phyloP scores from a whole-genome alignment of 108 stramenopile genomes.

The Cyclotella cryptica region DNA sequence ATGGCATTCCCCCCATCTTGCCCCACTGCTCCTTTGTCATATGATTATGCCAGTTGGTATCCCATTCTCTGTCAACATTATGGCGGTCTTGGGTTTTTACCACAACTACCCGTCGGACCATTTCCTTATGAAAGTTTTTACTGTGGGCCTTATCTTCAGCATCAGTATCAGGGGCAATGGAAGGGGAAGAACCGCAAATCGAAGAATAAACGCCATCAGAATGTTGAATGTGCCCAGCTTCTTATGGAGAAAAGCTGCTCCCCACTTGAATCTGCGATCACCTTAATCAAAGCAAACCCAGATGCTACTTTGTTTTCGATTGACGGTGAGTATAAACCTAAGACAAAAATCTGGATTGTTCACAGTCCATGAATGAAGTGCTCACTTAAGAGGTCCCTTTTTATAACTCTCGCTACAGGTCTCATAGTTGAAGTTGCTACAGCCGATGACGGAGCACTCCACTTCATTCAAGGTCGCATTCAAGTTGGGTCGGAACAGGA shows the following conservation, averaged over 20 bases:
- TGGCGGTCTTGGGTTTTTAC: too few relatives aligned
- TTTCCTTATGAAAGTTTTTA: not conserved
- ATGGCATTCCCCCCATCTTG: not conserved
- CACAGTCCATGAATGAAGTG: too few relatives aligned
- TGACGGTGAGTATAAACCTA: constrained; percentile 33
- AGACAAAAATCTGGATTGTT: too few relatives aligned
- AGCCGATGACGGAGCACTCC: constrained; percentile 55
- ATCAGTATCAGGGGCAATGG: not conserved
- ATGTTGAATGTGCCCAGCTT: not conserved
- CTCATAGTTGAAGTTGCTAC: constrained; percentile 27
- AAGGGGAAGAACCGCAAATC: not conserved
- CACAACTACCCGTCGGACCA: too few relatives aligned
- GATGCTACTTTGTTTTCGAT: constrained; percentile 31
- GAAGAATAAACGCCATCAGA: not conserved
- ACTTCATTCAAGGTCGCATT: constrained; percentile 93
- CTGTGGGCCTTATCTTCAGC: not conserved
- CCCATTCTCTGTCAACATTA: too few relatives aligned
- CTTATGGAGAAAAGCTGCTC: not conserved
- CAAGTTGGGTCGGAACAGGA: constrained; percentile 81
- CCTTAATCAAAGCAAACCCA: constrained; percentile 21
- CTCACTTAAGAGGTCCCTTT: too few relatives aligned
- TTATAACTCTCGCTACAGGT: constrained; percentile 2
- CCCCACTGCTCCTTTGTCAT: too few relatives aligned
- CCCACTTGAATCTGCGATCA: not conserved
- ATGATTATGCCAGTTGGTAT: too few relatives aligned